Percentiles rank a stretch among this genome's conserved stretches.
phyloP scores from a whole-genome alignment of 1,139 yeast species.

The Groenewaldozyma sp. region DNA sequence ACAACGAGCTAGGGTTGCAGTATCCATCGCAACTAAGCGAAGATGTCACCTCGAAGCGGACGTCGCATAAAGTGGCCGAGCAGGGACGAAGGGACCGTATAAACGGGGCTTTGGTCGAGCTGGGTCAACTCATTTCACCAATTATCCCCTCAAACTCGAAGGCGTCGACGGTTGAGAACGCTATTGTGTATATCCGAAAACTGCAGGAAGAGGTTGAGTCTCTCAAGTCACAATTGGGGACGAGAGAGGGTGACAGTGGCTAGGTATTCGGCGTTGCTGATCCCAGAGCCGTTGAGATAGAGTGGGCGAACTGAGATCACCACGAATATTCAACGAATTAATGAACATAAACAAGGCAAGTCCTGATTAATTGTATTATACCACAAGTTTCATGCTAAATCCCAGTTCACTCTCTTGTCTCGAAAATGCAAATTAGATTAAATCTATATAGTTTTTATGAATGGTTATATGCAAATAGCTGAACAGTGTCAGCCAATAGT shows the following conservation, averaged over 20 bases:
- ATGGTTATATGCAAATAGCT: no score
- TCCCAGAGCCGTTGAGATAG: not conserved
- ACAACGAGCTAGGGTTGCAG: conserved; percentile 32
- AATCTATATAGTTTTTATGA: no score
- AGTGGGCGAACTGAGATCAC: no score
- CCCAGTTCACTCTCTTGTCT: no score
- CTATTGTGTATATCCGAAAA: conserved; percentile 56
- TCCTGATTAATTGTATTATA: no score
- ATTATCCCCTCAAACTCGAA: conserved; percentile 54
- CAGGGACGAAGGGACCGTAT: conserved; percentile 91
- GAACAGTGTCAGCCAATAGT: no score
- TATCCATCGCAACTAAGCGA: conserved; percentile 34
- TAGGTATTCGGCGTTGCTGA: not conserved
- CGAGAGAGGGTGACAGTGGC: conserved; percentile 4
- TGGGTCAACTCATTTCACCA: conserved; percentile 61
- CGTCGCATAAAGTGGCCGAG: conserved; percentile 88
- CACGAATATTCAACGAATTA: no score
- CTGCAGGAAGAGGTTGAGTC: conserved; percentile 40
- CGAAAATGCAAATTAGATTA: no score
- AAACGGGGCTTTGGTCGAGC: conserved; percentile 74
- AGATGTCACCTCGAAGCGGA: conserved; percentile 36
- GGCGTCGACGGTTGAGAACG: conserved; percentile 91
- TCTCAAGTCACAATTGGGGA: conserved; percentile 22
- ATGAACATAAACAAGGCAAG: no score
- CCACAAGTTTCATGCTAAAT: no score